A percentile compares a stretch with the other conserved stretches of the same genome.
phyloP scores from a whole-genome alignment of 768 basidiomycete species.

The Hirschioporus abietinus region DNA sequence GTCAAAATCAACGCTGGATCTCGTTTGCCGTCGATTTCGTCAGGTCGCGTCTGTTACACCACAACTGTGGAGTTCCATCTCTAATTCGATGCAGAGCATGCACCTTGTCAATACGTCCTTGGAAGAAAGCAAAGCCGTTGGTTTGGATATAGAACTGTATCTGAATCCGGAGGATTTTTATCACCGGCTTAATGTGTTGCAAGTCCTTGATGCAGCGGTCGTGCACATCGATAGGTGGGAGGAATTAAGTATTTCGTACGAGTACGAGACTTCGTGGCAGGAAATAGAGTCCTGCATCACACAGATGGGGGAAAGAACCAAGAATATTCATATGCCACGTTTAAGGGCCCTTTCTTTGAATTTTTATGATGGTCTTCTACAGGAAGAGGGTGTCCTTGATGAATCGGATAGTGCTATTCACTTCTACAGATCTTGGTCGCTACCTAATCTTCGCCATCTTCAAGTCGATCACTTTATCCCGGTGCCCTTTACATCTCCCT shows the following conservation, averaged over 20 bases:
- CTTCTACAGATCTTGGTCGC: background rate
- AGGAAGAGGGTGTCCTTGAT: background rate
- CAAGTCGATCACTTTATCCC: background rate
- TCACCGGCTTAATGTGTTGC: background rate
- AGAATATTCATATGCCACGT: background rate
- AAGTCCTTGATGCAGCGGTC: background rate
- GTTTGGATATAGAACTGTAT: background rate
- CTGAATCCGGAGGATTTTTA: background rate
- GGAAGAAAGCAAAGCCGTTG: background rate
- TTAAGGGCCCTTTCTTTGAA: background rate
- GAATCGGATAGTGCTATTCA: background rate
- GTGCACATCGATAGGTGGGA: background rate
- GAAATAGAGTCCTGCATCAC: background rate
- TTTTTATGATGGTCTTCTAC: too few species aligned
- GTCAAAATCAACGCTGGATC: background rate
- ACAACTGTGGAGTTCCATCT: background rate
- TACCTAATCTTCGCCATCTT: background rate
- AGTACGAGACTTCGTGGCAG: background rate
- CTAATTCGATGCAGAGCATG: background rate
- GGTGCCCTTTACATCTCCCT: background rate
- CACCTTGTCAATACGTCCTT: background rate
- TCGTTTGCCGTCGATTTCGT: background rate
- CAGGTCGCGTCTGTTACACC: background rate
- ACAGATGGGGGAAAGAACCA: background rate
- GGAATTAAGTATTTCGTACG: background rate